Evolutionary conservation across 805 yeast genomes (phyloP), one percentile per base, ranked within the genome.

Genomic region (Ogataea nonfermentans): DNA sequence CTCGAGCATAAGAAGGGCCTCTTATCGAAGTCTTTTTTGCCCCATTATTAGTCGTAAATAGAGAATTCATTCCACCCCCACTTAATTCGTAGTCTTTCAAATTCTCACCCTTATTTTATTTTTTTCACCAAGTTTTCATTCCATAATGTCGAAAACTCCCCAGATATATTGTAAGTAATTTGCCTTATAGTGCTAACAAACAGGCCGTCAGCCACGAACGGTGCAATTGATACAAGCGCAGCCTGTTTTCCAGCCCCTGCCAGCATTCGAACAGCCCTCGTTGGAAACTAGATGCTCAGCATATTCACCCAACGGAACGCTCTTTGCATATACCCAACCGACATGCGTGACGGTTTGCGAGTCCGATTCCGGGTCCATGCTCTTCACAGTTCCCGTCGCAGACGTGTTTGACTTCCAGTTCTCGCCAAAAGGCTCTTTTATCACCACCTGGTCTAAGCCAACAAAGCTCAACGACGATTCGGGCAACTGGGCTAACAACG

Each of bases 381-480:
- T 74, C 30, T 66, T 71, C 39, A 67, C 62, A 31, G 62, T 88
- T 35, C 78, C 74, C 25, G 65, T 80, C 34, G 57, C 68, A 23
- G 95, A 88, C 47, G 85, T 81, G 12, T 79, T 81, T 55, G 97
- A 93, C 58, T 59, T 93, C 53, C 78, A 79, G 46, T 89, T 93
- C 61, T 86, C 96, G n/a, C 95, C 97, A 8, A 70, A 76, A 33
- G 98, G 96, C 11, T 77, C 79, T 32, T 90, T 71, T 57, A 63
- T 93, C 47, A 77, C 86, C 48, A 78, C 95, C 26, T 93, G 97
- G 96, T 88, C 88, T 51, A 86, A 88, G 56, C 95, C 97, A 4
- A 66, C 76, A 34, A 76, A 81, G 43, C 39, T 55, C 52, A 70
- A 77, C 52, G 79, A 76, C 52, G 88, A 78, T 44, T 70, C 79